phyloP scores from a whole-genome alignment of 768 basidiomycete species.

The Boletus tomentosulus region DNA sequence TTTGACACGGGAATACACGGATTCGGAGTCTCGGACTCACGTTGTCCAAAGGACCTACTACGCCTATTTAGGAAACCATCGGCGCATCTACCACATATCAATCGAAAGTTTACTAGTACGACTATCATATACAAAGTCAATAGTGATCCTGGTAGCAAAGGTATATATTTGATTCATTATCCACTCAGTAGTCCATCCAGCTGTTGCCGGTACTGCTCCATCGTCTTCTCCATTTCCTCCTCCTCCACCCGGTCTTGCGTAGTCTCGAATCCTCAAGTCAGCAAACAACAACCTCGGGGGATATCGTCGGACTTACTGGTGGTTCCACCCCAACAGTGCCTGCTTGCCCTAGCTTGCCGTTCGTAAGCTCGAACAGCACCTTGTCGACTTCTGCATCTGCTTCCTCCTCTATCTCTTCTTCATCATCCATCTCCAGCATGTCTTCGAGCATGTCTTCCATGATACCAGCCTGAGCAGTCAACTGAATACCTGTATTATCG shows the following conservation, averaged over 20 bases:
- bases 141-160: not conserved
- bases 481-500: conserved; percentile 4
- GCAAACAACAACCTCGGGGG: not conserved
- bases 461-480: conserved; percentile 74
- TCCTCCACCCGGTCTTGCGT: conserved; percentile 64
- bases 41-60: too few relatives aligned
- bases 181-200: conserved; percentile 78
- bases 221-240: conserved; percentile 79
- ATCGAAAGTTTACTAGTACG: not conserved
- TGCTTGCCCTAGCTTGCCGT: conserved; percentile 90
- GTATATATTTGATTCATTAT: conserved; percentile 16
- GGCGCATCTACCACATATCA: not conserved
- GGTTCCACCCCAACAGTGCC: conserved; percentile 66
- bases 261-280: conserved; percentile 36
- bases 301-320: conserved; percentile 54
- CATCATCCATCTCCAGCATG: conserved; percentile 85
- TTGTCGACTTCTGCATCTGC: conserved; percentile 98
- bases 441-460: conserved; percentile 99
- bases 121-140: conserved; percentile 8
- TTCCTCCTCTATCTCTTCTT: conserved; percentile 93
- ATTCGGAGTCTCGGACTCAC: not conserved
- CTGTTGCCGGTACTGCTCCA: conserved; percentile 89
- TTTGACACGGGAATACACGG: conserved; percentile 23
- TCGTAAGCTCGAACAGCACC: conserved; percentile 90
- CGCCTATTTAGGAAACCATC: conserved; percentile 8